Percentiles rank a stretch among this genome's conserved stretches.
Evolutionary conservation across 2,329 filamentous ascomycete genomes (phyloP).

Genomic region (Hypoxylon sp.): DNA sequence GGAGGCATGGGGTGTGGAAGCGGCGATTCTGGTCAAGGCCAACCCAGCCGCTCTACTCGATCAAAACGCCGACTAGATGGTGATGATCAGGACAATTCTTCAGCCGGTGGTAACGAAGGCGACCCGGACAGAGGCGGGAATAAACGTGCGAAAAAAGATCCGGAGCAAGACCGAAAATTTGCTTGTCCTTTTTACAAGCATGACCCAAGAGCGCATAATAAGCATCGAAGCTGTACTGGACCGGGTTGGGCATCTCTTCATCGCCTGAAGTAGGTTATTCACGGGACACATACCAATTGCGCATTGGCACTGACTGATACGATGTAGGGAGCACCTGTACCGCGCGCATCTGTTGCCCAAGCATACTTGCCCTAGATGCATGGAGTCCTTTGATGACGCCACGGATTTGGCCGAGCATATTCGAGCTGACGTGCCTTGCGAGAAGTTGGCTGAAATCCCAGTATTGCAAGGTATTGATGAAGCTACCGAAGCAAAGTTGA

Average conservation of each 20-base stretch:
- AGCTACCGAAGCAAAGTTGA: slow-evolving; percentile 42
- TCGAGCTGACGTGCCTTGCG: slow-evolving; percentile 43
- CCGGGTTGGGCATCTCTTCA: slow-evolving; percentile 44
- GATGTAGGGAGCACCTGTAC: slow-evolving; percentile 44
- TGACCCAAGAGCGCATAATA: slow-evolving; percentile 42
- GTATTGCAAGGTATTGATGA: slow-evolving; percentile 43
- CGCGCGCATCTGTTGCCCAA: slow-evolving; percentile 42
- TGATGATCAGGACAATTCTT: slow-evolving; percentile 42
- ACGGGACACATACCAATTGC: neutral
- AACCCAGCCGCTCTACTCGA: slow-evolving; percentile 32
- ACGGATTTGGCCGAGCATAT: slow-evolving; percentile 41
- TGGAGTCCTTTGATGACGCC: slow-evolving; percentile 37
- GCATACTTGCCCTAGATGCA: slow-evolving; percentile 42
- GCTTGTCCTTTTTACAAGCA: slow-evolving; percentile 51
- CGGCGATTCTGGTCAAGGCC: slow-evolving; percentile 21
- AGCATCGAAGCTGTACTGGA: slow-evolving; percentile 38
- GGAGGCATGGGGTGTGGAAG: slow-evolving; percentile 5
- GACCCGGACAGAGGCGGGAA: slow-evolving; percentile 46
- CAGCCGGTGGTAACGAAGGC: slow-evolving; percentile 43
- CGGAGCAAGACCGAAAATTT: slow-evolving; percentile 42
- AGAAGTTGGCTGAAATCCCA: slow-evolving; percentile 37
- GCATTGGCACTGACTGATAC: slow-evolving; percentile 3
- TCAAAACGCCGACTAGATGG: slow-evolving; percentile 43
- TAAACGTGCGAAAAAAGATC: slow-evolving; percentile 50
- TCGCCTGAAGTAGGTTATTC: slow-evolving; percentile 44